phyloP scores from a whole-genome alignment of 306 rosid species.

The Gastrolobium villosum region DNA sequence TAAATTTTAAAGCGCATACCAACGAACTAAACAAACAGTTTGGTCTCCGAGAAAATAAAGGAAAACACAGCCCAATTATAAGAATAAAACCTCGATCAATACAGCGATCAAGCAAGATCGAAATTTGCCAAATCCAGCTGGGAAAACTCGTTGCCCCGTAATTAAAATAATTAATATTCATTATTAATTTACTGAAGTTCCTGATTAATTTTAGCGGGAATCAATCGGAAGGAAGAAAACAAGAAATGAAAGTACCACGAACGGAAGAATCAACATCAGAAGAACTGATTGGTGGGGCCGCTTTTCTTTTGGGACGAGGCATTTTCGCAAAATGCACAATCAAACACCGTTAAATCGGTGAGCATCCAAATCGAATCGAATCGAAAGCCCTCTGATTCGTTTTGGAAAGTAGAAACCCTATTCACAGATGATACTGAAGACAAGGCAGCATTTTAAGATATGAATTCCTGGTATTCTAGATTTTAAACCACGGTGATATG shows the following conservation, averaged over 20 bases:
- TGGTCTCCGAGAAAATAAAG: not conserved
- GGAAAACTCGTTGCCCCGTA: slow-evolving; percentile 3
- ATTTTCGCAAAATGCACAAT: slow-evolving; percentile 51
- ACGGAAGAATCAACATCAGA: slow-evolving; percentile 60
- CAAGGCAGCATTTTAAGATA: not conserved
- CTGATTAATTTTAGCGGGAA: slow-evolving; percentile 43
- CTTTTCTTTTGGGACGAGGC: slow-evolving; percentile 78
- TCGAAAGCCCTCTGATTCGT: not conserved
- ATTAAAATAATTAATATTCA: not conserved
- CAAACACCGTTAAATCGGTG: slow-evolving; percentile 33
- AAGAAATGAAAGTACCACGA: slow-evolving; percentile 58
- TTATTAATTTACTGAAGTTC: not conserved
- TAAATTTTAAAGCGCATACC: not conserved
- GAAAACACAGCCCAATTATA: not conserved
- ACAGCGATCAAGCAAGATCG: not conserved
- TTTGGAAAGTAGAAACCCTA: slow-evolving; percentile 47
- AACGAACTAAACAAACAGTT: not conserved
- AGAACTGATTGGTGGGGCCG: slow-evolving; percentile 56
- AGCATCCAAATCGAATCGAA: slow-evolving; percentile 37
- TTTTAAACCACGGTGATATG: not conserved
- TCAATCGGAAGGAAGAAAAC: slow-evolving; percentile 21
- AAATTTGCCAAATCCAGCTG: slow-evolving; percentile 32
- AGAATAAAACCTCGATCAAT: slow-evolving; percentile 31
- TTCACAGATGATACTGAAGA: slow-evolving; percentile 23
- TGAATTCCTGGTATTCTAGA: not conserved